Evolutionary conservation across 345 rosid genomes (phyloP), one percentile per base, ranked within the genome.

Genomic region (Orychophragmus violaceus): DNA sequence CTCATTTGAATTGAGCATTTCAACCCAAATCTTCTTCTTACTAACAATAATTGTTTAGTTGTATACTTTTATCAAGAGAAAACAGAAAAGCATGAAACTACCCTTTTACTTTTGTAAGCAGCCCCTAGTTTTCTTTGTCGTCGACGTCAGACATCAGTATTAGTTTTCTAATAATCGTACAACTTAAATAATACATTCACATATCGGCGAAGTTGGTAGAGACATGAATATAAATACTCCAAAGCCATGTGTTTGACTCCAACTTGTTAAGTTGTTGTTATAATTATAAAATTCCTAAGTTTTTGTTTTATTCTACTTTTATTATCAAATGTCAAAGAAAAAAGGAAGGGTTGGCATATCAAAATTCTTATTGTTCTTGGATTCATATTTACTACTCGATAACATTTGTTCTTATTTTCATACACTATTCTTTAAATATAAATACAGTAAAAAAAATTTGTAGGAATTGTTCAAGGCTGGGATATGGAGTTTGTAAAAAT

Each of bases 171-270:
- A 39, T 39, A 35, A 35, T 11, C n/a, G 18, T 39, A 39, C 45
- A 39, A n/a, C 18, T 5, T 37, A 13, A 37, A 1, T 18, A 16
- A 16, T 41, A 1, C 9, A 42, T 30, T 21, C 21, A 45, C 25
- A 44, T 45, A 68, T 68, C 59, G 59, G 66, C 66, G 59, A 33
- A 59, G 66, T 59, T 48, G 66, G 73, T 59, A 59, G 50, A 68
- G 29, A 68, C 66, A 17, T 44, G 23, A 44, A 18, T 44, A 44
- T 17, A 44, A 44, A 17, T n/a, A 37, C 48, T 44, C 49, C 12
- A 8, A 18, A 3, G 49, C 23, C 58, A 59, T 59, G 59, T 68
- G 73, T 49, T 48, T 68, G 58, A 68, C 73, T 48, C 44, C 59
- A 67, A 32, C 64, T 45, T 44, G 71, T 32, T 56, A 29, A 55